These are phyloP conservation scores for Solioccasus polychromus DNA, from an alignment of 768 basidiomycete species.

Conservation along the genomic window DNA sequence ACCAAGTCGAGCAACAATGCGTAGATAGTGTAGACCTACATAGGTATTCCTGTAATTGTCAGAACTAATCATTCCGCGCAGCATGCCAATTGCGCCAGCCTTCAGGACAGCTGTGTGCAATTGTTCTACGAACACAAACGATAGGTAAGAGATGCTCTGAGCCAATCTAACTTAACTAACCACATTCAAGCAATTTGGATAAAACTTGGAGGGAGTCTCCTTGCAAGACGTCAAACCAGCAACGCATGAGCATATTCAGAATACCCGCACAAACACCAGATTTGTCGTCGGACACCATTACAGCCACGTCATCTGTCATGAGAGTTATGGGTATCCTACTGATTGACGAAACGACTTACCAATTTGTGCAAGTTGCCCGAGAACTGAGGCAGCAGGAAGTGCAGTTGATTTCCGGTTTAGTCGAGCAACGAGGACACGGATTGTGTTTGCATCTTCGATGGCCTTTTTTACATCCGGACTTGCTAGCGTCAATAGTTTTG, in stretches of 20 bases:
- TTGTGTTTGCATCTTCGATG: slow-evolving; percentile 14
- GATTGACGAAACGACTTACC: slow-evolving; percentile 11
- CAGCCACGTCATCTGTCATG: slow-evolving; percentile 18
- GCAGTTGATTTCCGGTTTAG: slow-evolving; percentile 16
- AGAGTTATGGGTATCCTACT: neutral
- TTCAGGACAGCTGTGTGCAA: slow-evolving; percentile 16
- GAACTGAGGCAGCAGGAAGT: slow-evolving; percentile 17
- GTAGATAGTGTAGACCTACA: slow-evolving; percentile 25
- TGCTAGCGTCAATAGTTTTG: neutral
- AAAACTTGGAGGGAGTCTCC: slow-evolving; percentile 26
- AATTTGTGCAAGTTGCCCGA: slow-evolving; percentile 16
- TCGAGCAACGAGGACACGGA: slow-evolving; percentile 15
- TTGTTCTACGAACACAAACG: slow-evolving; percentile 7
- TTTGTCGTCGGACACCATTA: slow-evolving; percentile 3
- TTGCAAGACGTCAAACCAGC: slow-evolving; percentile 28
- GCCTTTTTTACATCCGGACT: slow-evolving; percentile 8
- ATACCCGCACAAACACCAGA: slow-evolving; percentile 6
- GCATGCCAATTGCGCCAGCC: slow-evolving; percentile 8
- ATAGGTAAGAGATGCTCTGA: neutral
- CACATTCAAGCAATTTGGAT: slow-evolving; percentile 15
- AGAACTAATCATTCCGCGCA: slow-evolving; percentile 16
- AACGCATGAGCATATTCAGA: slow-evolving; percentile 20
- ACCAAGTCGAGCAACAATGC: slow-evolving; percentile 19
- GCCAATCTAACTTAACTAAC: slow-evolving; percentile 13
- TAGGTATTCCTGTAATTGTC: slow-evolving; percentile 6